These are phyloP conservation scores for Solanum medicagineum DNA, from an alignment of 257 asterid genomes.

Conservation along the genomic window DNA sequence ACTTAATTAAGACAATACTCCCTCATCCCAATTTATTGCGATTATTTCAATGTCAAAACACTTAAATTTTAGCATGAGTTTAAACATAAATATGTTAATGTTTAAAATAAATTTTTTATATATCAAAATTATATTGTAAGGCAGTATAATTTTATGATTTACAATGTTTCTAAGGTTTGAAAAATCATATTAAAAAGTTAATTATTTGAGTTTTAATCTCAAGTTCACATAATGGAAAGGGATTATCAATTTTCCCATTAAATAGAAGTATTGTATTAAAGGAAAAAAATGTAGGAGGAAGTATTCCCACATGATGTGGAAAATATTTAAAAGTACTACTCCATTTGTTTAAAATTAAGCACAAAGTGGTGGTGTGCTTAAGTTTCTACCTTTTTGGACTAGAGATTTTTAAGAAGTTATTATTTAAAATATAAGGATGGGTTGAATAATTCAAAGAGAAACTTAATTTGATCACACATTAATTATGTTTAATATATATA, in stretches of 20 bases:
- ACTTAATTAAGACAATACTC: neutral
- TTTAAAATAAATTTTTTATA: neutral
- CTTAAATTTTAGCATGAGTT: neutral
- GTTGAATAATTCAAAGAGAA: neutral
- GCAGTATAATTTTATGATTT: neutral
- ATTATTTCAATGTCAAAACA: neutral
- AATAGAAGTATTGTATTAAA: neutral
- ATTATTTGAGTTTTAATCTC: neutral
- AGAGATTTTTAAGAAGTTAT: neutral
- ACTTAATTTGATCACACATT: neutral
- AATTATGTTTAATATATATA: too few species aligned
- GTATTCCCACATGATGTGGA: neutral
- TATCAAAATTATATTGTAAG: neutral
- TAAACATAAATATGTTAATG: neutral
- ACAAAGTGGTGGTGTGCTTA: neutral
- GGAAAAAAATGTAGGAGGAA: neutral
- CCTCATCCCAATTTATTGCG: neutral
- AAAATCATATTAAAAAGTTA: neutral
- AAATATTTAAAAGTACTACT: neutral
- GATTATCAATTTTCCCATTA: neutral
- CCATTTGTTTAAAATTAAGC: neutral
- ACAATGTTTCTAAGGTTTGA: neutral
- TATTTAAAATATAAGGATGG: neutral
- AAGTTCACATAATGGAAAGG: neutral
- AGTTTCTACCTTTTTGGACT: neutral